Percentiles rank a stretch among this genome's conserved stretches.
phyloP scores from a whole-genome alignment of 176 grass and related monocot species.

The Avena sativa region DNA sequence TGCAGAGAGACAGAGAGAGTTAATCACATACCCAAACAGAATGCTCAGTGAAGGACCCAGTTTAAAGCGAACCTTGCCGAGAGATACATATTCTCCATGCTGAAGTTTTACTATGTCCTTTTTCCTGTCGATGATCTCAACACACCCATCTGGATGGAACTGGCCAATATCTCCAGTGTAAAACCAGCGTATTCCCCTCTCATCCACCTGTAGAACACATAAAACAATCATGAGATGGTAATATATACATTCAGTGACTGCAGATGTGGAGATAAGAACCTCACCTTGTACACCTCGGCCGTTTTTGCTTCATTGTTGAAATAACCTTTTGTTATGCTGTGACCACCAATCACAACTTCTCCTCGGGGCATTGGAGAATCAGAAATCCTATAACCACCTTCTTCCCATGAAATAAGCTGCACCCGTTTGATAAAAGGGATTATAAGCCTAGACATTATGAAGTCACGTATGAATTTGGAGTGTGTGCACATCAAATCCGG shows the following conservation, averaged over 20 bases:
- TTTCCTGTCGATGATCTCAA: slow-evolving; percentile 90
- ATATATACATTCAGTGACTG: slow-evolving; percentile 1
- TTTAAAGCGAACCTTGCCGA: slow-evolving; percentile 75
- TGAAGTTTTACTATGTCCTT: slow-evolving; percentile 98
- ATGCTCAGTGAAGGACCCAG: slow-evolving; percentile 14
- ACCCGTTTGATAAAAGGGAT: slow-evolving; percentile 29
- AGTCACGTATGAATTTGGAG: background rate
- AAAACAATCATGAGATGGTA: slow-evolving; percentile 11
- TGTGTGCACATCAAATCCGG: background rate
- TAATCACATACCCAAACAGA: slow-evolving; percentile 24
- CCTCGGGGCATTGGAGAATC: slow-evolving; percentile 89
- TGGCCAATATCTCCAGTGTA: slow-evolving; percentile 92
- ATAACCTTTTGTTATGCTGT: slow-evolving; percentile 80
- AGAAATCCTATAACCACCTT: slow-evolving; percentile 78
- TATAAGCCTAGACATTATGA: background rate
- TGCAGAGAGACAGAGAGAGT: slow-evolving; percentile 44
- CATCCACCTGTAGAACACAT: slow-evolving; percentile 61
- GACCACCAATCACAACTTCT: slow-evolving; percentile 76
- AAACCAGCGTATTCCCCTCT: slow-evolving; percentile 75
- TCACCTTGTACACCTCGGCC: slow-evolving; percentile 80
- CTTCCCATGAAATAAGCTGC: slow-evolving; percentile 82
- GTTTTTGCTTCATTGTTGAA: slow-evolving; percentile 89
- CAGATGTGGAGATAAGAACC: background rate
- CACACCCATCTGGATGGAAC: slow-evolving; percentile 86
- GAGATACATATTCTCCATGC: slow-evolving; percentile 91